Base-by-base conservation (phyloP, 345 rosid genomes). In the Draba incana region DNA sequence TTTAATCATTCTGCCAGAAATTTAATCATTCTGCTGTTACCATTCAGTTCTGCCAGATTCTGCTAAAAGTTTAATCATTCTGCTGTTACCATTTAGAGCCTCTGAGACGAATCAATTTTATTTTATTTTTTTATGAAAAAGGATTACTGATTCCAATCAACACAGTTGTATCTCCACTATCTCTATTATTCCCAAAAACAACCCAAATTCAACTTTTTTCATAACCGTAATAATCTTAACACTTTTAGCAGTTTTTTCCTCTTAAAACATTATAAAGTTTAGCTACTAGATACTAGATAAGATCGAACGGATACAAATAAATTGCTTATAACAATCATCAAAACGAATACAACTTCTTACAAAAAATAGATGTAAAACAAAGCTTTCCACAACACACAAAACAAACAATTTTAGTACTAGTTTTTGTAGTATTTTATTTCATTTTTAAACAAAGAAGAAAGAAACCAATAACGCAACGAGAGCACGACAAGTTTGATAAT, bases 401-500 rank as follows among this genome's bases (percentile, higher is more conserved):
- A 8, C 8, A 35, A 35, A 8, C 8, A 8, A 55, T 38, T 35
- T 35, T 41, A 12, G 42, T 62, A 53, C 39, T 44, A 35, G 30
- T 43, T 44, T 33, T 7, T 20, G 20, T 20, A 20, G 20, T 20
- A 20, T 20, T 20, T 20, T 20, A 20, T 20, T 20, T 20, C 20
- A 20, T 70, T 31, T 37, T 3, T 27, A 50, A 20, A 48, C 23
- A 39, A 51, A 62, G 27, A 54, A 20, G 0, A 20, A 20, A 35
- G 30, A 53, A 33, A 59, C 60, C 68, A 67, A 60, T 20, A 62
- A 68, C 24, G 64, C 58, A 62, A 72, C 45, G 64, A 15, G 73
- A 60, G 73, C 73, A 74, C 78, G 78, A 74, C 78, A 74, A 74
- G 68, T 60, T 66, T 61, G 73, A 74, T 74, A 46, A 61, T 74